Evolutionary conservation across 1,284 basidiomycete genomes (phyloP).

Genomic region (Stygiomarasmius scandens): DNA sequence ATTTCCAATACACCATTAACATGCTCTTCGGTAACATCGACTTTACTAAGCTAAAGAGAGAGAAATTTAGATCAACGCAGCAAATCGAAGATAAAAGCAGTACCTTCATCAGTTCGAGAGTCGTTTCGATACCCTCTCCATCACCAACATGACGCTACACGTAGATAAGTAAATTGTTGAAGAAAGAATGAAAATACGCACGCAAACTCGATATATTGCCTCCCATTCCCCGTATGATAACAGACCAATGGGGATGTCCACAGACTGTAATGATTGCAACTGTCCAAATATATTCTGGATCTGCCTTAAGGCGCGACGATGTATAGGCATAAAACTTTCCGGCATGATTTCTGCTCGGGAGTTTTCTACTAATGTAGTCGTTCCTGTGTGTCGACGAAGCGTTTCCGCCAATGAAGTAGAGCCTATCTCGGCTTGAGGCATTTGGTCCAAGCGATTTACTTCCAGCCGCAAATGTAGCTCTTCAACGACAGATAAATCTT

Average conservation of each 20-base stretch:
- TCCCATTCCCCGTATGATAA: constrained; percentile 54
- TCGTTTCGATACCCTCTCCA: constrained; percentile 33
- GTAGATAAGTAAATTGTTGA: constrained; percentile 2
- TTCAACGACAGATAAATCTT: constrained; percentile 4
- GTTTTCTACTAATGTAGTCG: not conserved
- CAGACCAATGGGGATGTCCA: constrained; percentile 37
- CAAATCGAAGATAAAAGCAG: constrained; percentile 13
- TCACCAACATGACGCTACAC: constrained; percentile 39
- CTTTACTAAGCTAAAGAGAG: constrained; percentile 37
- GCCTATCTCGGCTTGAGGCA: not conserved
- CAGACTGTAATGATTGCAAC: not conserved
- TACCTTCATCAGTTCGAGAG: constrained; percentile 56
- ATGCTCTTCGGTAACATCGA: constrained; percentile 40
- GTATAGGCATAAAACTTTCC: not conserved
- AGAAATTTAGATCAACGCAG: not conserved
- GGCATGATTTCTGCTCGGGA: not conserved
- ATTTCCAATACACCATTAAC: constrained; percentile 50
- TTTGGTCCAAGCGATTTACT: not conserved
- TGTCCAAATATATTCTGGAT: not conserved
- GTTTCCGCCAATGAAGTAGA: not conserved
- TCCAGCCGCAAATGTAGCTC: not conserved
- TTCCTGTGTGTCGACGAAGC: not conserved
- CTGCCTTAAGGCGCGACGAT: constrained; percentile 3
- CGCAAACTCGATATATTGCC: constrained; percentile 46
- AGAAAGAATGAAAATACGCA: constrained; percentile 26